These are phyloP conservation scores for Selaginella moellendorffii DNA, from an alignment of 75 land plant species.

Conservation along the genomic window DNA sequence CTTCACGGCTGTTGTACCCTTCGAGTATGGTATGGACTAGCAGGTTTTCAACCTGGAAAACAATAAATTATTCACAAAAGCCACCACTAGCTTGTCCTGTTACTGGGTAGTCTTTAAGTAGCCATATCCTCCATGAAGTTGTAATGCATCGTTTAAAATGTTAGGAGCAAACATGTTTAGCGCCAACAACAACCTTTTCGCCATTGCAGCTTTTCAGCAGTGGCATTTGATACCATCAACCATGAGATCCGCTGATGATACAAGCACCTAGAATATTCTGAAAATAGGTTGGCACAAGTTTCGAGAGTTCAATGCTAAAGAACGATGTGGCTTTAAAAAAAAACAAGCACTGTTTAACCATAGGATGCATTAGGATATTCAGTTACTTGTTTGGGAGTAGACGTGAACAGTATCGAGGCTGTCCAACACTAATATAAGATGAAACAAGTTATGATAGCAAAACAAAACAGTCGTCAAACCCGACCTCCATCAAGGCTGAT, in stretches of 20 bases:
- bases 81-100: conserved; percentile 31
- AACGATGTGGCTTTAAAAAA: conserved; percentile 22
- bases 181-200: no score
- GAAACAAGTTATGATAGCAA: not conserved
- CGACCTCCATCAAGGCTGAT: conserved; percentile 36
- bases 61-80: not conserved
- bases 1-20: conserved; percentile 11
- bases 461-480: conserved; percentile 19
- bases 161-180: conserved; percentile 22
- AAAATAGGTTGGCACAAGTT: conserved; percentile 33
- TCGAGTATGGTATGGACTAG: conserved; percentile 31
- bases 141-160: conserved; percentile 33
- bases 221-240: conserved; percentile 30
- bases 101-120: no score
- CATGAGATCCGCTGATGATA: no score
- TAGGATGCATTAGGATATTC: not conserved
- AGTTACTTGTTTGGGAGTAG: conserved; percentile 31
- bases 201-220: no score
- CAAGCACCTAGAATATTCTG: conserved; percentile 22
- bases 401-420: conserved; percentile 26
- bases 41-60: conserved; percentile 27
- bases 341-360: conserved; percentile 7
- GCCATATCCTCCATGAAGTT: conserved; percentile 37
- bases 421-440: conserved; percentile 12
- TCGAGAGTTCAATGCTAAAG: conserved; percentile 30